Conservation (phyloP, 768 basidiomycete genomes). For the Hygrophorus pudorinus region DNA sequence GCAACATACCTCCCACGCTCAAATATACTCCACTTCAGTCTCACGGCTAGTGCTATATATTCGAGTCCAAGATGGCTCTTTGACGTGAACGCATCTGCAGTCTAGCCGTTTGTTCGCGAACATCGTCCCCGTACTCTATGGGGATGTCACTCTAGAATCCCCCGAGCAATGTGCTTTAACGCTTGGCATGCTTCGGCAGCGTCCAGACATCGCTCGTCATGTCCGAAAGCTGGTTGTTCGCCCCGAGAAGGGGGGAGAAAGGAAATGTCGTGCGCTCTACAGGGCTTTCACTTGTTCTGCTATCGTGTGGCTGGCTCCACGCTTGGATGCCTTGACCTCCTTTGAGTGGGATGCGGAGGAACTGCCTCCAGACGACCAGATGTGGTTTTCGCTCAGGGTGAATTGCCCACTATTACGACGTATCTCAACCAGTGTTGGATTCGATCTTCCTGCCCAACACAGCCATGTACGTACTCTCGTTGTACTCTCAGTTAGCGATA, state of each 20-base stretch:
- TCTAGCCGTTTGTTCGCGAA: conserved; percentile 42
- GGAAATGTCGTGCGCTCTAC: conserved; percentile 17
- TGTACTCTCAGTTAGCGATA: neutral
- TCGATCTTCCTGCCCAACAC: conserved; percentile 41
- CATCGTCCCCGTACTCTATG: conserved; percentile 51
- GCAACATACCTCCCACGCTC: conserved; percentile 39
- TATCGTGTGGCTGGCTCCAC: conserved; percentile 37
- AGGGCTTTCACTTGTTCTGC: conserved; percentile 38
- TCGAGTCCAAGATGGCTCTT: neutral
- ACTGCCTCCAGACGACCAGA: conserved; percentile 54
- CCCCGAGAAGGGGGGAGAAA: conserved; percentile 22
- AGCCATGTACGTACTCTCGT: conserved; percentile 45
- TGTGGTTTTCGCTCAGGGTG: conserved; percentile 68
- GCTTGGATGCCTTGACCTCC: conserved; percentile 52
- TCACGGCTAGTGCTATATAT: conserved; percentile 41
- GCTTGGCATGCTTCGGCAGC: conserved; percentile 48
- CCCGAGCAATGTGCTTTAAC: conserved; percentile 53
- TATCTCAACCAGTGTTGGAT: conserved; percentile 54
- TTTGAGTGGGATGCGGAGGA: conserved; percentile 72
- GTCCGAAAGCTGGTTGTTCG: conserved; percentile 48
- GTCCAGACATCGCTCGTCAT: conserved; percentile 55
- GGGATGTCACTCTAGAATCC: conserved; percentile 42
- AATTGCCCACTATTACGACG: conserved; percentile 60
- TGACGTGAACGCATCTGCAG: conserved; percentile 22
- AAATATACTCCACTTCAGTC: conserved; percentile 49